phyloP scores from a whole-genome alignment of 2,329 filamentous ascomycete genomes.

The Nannizziopsis barbatae region DNA sequence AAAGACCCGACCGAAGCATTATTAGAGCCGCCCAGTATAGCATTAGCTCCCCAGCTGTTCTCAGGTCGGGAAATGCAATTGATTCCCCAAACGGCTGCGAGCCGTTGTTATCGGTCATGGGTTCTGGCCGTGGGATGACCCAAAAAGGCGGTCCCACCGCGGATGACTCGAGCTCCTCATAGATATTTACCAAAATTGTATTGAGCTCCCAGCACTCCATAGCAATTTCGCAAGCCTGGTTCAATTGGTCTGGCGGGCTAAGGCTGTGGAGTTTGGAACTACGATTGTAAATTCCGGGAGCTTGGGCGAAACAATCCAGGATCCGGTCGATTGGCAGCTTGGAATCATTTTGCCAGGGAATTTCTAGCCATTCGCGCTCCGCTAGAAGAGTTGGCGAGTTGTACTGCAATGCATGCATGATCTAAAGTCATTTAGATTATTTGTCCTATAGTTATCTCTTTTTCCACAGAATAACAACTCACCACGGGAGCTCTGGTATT shows the following conservation, averaged over 20 bases:
- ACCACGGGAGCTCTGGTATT: conserved; percentile 22
- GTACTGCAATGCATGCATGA: conserved; percentile 21
- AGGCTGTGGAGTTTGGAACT: conserved; percentile 15
- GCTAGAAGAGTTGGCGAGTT: conserved; percentile 22
- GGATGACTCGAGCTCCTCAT: conserved; percentile 18
- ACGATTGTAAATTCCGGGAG: conserved; percentile 20
- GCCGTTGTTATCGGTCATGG: not conserved
- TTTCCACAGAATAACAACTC: too few relatives aligned
- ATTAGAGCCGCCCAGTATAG: conserved; percentile 26
- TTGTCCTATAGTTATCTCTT: too few relatives aligned
- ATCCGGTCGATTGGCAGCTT: conserved; percentile 23
- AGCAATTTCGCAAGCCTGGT: conserved; percentile 16
- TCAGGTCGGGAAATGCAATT: conserved; percentile 23
- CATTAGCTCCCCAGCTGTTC: conserved; percentile 22
- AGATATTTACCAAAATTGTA: conserved; percentile 19
- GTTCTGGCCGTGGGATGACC: conserved; percentile 12
- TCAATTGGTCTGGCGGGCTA: conserved; percentile 13
- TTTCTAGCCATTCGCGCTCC: conserved; percentile 23
- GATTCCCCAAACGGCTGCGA: conserved; percentile 22
- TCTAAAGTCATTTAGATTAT: conserved; percentile 16
- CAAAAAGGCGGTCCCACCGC: conserved; percentile 23
- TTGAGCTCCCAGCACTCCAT: conserved; percentile 24
- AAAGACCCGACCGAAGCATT: conserved; percentile 28
- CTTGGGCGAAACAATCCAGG: conserved; percentile 23
- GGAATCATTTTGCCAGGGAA: conserved; percentile 21